Base-by-base conservation (phyloP, 2,329 filamentous ascomycete species). In the Pestalotiopsis sp. region DNA sequence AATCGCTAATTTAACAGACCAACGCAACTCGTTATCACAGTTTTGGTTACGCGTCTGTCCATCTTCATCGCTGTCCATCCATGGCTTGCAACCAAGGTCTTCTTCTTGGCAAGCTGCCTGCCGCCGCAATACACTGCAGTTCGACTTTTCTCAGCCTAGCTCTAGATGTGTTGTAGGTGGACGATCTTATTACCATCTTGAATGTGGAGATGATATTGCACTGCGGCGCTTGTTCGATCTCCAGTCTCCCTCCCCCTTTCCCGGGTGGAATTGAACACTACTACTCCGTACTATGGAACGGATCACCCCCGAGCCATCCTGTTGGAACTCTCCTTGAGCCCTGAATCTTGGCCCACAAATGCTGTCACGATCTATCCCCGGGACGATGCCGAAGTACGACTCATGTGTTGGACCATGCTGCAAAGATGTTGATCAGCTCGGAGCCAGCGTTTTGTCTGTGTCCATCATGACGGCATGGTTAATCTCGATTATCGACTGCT, bases 41-140 rank as follows among this genome's bases (percentile, higher is more conserved):
- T 62, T 62, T 17, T 36, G 59, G 59, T 20, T 36, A 38, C 59
- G 36, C 27, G 36, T 36, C 31, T 39, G 59, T 39, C 31, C 14
- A 62, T 62, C 59, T 62, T 62, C 59, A 62, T 62, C 31, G 27
- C 20, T 62, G 25, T 23, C 23, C 57, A 59, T 59, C n/a, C 17
- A 36, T 52, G 20, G 14, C 45, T 20, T 36, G 31, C 31, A 36
- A 31, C 31, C 31, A 36, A 36, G 31, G 31, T 7, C 31, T 36
- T 36, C 31, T 9, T 9, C 31, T 36, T 9, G 31, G 31, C 31
- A 36, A 36, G 31, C 31, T 36, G 31, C 31, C 31, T 36, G 31
- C 31, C 31, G 31, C 31, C 31, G 31, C 45, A n/a, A 52, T n/a
- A 52, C 17, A 20, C 20, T 52, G 17, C 45, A 52, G 45, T 7